Evolutionary conservation across 441 rosid species (phyloP), one percentile per base, ranked within the genome.

Genomic region (Mallotus japonicus): DNA sequence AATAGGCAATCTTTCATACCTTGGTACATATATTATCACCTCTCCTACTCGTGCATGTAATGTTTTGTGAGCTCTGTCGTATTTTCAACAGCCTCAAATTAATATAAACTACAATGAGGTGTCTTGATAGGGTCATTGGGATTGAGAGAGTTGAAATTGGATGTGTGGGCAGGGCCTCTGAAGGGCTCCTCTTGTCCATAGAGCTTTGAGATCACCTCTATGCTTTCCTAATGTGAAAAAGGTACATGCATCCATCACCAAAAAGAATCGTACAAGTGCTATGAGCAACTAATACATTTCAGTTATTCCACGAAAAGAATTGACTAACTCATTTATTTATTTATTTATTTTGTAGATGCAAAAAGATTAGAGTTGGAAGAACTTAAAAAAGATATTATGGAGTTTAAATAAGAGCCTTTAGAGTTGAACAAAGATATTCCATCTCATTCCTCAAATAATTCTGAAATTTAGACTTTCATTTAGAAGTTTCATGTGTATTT

Each of bases 131-230:
- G 20, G 37, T 22, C 34, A 57, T 62, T 65, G 71, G 16, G 73
- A 70, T 56, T 71, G 64, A 17, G 83, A 49, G 28, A 84, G 80
- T 76, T 86, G 94, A 70, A 91, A 87, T 6, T 58, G 90, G 72
- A 87, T 58, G 60, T 96, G 99, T 24, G 95, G 91, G 76, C 99
- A 96, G 28, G 83, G 89, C 73, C 89, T 83, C 62, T 92, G 92
- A 0, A 92, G 98, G 74, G 89, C 96, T 63, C 99, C 98, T 83
- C 85, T 86, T 17, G 86, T 89, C 99, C 99, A 96, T 34, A 96
- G 84, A 22, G 80, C 87, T 77, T 87, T 75, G 67, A 96, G 88
- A 62, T 93, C 99, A 8, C 98, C 97, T 82, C 97, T 89, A 81
- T 88, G 88, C 85, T 84, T 90, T 67, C 97, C 97, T 82, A 96